Evolutionary conservation across 352 stramenopile species (phyloP).

Genomic region (Phytophthora podocarpi): DNA sequence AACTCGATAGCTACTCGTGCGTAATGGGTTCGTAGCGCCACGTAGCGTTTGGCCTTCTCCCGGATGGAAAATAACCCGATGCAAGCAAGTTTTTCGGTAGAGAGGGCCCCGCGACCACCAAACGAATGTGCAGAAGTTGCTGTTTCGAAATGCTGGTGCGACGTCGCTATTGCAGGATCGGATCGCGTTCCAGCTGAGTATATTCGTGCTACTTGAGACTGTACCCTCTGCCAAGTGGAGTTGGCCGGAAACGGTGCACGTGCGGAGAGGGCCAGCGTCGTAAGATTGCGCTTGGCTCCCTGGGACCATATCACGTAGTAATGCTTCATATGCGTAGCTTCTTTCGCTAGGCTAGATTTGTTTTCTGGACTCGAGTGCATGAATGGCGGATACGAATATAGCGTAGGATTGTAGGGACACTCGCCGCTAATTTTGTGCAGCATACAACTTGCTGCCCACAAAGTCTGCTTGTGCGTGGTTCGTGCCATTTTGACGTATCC

Average conservation of each 20-base stretch:
- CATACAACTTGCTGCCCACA: constrained; percentile 3
- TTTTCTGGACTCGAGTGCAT: constrained; percentile 8
- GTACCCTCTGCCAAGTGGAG: constrained; percentile 19
- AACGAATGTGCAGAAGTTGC: constrained; percentile 19
- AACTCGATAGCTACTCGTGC: constrained; percentile 6
- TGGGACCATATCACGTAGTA: background rate
- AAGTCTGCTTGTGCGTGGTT: background rate
- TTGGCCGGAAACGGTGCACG: constrained; percentile 4
- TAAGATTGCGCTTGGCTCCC: constrained; percentile 5
- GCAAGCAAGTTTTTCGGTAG: background rate
- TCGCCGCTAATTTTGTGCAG: too few species aligned
- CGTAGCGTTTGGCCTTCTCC: constrained; percentile 26
- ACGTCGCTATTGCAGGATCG: constrained; percentile 11
- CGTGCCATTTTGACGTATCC: background rate
- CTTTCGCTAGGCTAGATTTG: constrained; percentile 12
- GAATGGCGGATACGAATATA: background rate
- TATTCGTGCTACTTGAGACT: background rate
- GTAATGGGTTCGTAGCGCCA: constrained; percentile 34
- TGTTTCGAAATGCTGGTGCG: constrained; percentile 17
- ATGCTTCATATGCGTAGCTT: background rate
- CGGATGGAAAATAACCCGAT: background rate
- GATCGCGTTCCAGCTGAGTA: constrained; percentile 13
- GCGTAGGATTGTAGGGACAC: too few species aligned
- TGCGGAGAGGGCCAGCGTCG: constrained; percentile 14
- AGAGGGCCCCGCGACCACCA: constrained; percentile 7